Conservation (phyloP, 164 flowering plant genomes). For the Chloranthus sessilifolius region DNA sequence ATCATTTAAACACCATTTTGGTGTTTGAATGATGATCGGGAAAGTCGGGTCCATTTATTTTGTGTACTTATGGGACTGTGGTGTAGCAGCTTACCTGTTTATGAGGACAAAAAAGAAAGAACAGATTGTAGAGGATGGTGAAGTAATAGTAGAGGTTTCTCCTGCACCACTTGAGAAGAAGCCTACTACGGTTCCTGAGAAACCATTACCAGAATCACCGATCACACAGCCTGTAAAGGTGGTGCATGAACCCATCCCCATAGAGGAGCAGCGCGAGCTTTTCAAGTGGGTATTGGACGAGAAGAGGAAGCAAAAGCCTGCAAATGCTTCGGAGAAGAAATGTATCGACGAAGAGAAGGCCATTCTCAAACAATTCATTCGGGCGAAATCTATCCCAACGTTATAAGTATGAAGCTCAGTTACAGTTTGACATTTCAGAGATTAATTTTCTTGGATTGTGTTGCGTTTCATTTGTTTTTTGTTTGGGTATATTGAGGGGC, state of each 20-base stretch:
- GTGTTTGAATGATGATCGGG: no score
- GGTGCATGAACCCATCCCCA: constrained; percentile 52
- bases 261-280: constrained; percentile 62
- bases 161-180: constrained; percentile 24
- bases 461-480: no score
- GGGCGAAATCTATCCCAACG: constrained; percentile 55
- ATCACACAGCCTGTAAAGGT: constrained; percentile 22
- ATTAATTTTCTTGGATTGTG: no score
- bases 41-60: no score
- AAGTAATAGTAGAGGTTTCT: constrained; percentile 23
- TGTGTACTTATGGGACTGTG: background rate
- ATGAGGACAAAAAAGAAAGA: constrained; percentile 58
- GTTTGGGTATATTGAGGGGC: no score
- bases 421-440: constrained; percentile 1
- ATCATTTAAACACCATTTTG: no score
- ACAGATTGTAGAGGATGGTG: constrained; percentile 20
- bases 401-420: constrained; percentile 18
- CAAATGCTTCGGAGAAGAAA: constrained; percentile 57
- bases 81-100: constrained; percentile 57
- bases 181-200: constrained; percentile 16
- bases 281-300: constrained; percentile 87
- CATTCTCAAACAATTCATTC: constrained; percentile 68
- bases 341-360: constrained; percentile 84
- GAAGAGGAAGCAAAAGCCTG: constrained; percentile 71
- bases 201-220: constrained; percentile 21